Conservation (phyloP, 208 protist species). For the Acanthamoeba castellanii region DNA sequence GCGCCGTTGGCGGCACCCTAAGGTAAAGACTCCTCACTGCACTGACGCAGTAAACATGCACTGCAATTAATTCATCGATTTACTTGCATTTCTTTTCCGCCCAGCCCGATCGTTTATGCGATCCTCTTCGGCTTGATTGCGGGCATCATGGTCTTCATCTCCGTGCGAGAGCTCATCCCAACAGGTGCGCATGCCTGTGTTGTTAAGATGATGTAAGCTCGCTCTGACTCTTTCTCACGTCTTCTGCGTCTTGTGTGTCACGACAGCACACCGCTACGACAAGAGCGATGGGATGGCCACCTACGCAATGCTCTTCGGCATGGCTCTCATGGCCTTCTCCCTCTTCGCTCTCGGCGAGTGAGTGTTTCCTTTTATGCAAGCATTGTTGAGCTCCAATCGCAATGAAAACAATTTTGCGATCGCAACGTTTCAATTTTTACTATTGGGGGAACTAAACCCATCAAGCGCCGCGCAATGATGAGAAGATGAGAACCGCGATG, state of each 20-base stretch:
- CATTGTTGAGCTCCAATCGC: too few relatives aligned
- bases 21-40: not conserved
- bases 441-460: too few relatives aligned
- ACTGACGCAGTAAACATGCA: not conserved
- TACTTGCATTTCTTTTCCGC: not conserved
- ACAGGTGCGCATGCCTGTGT: not conserved
- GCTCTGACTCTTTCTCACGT: not conserved
- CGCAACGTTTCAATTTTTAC: too few relatives aligned
- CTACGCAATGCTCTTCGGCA: constrained; percentile 44
- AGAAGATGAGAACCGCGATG: too few relatives aligned
- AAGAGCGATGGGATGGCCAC: not conserved
- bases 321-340: constrained; percentile 67
- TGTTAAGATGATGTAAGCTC: not conserved
- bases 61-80: not conserved
- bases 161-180: constrained; percentile 51
- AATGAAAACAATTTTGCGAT: too few relatives aligned
- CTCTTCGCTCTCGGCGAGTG: constrained; percentile 50
- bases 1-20: constrained; percentile 16
- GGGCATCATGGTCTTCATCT: constrained; percentile 84
- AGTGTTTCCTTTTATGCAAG: too few relatives aligned
- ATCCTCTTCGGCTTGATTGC: constrained; percentile 83
- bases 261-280: constrained; percentile 72
- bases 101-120: constrained; percentile 70
- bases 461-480: too few relatives aligned
- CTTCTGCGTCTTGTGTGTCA: not conserved